Percentiles rank a stretch among this genome's conserved stretches.
These are phyloP conservation scores for Talaromyces wortmannii DNA, from an alignment of 495 filamentous ascomycete genomes.

Conservation along the genomic window DNA sequence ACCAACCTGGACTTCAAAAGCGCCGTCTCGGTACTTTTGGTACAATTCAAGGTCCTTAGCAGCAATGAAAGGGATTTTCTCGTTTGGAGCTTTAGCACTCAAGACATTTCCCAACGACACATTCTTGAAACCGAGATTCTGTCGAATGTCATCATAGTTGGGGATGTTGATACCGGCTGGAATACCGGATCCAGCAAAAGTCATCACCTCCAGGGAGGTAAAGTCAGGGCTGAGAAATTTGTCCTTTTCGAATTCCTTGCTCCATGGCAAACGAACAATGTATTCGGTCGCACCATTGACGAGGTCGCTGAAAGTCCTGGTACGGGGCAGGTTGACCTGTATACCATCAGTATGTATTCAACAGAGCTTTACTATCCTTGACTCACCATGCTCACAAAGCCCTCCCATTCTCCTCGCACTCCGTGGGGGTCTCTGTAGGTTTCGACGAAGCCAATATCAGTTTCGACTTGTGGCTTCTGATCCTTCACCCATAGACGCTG, in stretches of 20 bases:
- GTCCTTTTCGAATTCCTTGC: slow-evolving; percentile 86
- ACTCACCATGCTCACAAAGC: slow-evolving; percentile 71
- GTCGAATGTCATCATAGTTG: slow-evolving; percentile 92
- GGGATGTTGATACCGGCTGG: slow-evolving; percentile 76
- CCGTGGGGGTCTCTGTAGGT: slow-evolving; percentile 93
- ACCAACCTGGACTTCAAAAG: slow-evolving; percentile 93
- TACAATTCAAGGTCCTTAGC: slow-evolving; percentile 70
- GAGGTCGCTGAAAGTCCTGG: slow-evolving; percentile 78
- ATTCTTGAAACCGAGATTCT: slow-evolving; percentile 96
- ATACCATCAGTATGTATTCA: slow-evolving; percentile 18
- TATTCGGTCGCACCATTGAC: slow-evolving; percentile 73
- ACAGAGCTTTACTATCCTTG: background rate
- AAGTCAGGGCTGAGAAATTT: slow-evolving; percentile 93
- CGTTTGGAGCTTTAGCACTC: slow-evolving; percentile 80
- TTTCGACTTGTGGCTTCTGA: slow-evolving; percentile 81
- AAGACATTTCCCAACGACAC: slow-evolving; percentile 89
- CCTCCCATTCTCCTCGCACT: slow-evolving; percentile 95
- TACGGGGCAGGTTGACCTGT: slow-evolving; percentile 75
- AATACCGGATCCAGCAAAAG: slow-evolving; percentile 73
- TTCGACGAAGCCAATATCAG: slow-evolving; percentile 92
- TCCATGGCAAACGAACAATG: slow-evolving; percentile 87
- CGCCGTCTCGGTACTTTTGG: slow-evolving; percentile 68
- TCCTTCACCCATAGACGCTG: slow-evolving; percentile 92
- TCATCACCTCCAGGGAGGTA: slow-evolving; percentile 73
- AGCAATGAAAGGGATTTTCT: slow-evolving; percentile 82